These are phyloP conservation scores for Filobasidium floriforme DNA, from an alignment of 768 basidiomycete species.

Conservation along the genomic window DNA sequence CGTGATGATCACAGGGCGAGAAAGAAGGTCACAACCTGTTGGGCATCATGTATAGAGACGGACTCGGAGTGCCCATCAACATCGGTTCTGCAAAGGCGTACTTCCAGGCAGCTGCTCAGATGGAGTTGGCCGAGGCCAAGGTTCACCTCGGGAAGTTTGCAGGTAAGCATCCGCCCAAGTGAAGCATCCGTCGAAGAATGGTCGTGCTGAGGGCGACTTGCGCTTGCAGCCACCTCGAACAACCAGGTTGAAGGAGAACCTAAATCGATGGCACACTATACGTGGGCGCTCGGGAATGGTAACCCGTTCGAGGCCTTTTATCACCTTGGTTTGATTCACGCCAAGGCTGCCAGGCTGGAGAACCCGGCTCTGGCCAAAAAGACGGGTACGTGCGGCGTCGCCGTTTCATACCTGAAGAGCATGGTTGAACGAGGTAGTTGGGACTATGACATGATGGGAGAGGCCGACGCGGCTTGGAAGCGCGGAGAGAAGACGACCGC, in stretches of 20 bases:
- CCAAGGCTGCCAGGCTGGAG: constrained; percentile 50
- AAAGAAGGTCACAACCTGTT: constrained; percentile 81
- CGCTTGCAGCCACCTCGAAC: neutral
- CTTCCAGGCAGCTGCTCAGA: constrained; percentile 71
- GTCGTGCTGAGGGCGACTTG: neutral
- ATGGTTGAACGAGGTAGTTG: constrained; percentile 81
- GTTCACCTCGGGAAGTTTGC: constrained; percentile 72
- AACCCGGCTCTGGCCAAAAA: constrained; percentile 16
- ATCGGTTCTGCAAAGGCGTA: constrained; percentile 56
- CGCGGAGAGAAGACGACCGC: constrained; percentile 72
- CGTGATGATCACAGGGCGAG: constrained; percentile 59
- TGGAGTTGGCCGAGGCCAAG: constrained; percentile 85
- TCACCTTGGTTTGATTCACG: constrained; percentile 78
- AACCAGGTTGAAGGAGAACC: constrained; percentile 35
- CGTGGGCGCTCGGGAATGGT: constrained; percentile 65
- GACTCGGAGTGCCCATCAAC: constrained; percentile 63
- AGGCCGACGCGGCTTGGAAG: constrained; percentile 58
- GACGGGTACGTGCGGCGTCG: constrained; percentile 71
- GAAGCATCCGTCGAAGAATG: neutral
- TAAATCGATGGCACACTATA: constrained; percentile 61
- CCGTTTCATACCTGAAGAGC: constrained; percentile 86
- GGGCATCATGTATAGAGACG: constrained; percentile 88
- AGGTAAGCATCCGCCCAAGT: constrained; percentile 34
- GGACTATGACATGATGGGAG: constrained; percentile 71
- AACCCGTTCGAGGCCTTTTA: constrained; percentile 93